Evolutionary conservation across 257 asterid genomes (phyloP).

Genomic region (Galeopsis tetrahit): DNA sequence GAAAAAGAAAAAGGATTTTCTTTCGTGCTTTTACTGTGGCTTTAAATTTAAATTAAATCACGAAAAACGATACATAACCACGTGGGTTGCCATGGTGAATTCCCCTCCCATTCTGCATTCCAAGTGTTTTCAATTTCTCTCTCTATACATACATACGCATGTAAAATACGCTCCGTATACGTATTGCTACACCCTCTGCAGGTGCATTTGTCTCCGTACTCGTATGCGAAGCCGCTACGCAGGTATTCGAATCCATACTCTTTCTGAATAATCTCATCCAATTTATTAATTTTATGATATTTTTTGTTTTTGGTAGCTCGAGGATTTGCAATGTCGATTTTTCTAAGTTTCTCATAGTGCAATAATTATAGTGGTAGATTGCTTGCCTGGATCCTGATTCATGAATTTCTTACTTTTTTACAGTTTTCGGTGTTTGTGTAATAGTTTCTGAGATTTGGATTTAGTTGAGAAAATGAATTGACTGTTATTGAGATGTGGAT

Average conservation of each 20-base stretch:
- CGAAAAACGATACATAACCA: not conserved
- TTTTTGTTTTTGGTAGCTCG: slow-evolving; percentile 11
- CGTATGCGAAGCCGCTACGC: slow-evolving; percentile 18
- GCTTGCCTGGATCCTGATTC: not conserved
- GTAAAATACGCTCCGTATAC: slow-evolving; percentile 4
- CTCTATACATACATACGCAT: slow-evolving; percentile 16
- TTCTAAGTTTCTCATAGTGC: not conserved
- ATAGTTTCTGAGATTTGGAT: slow-evolving; percentile 1
- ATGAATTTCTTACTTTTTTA: not conserved
- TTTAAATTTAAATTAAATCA: too few species aligned
- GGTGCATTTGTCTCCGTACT: not conserved
- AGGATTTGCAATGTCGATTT: not conserved
- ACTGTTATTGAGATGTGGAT: not conserved
- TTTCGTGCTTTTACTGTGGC: not conserved
- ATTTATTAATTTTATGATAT: not conserved
- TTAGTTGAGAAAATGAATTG: not conserved
- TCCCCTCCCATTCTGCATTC: not conserved
- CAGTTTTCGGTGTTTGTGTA: not conserved
- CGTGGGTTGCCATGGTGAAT: not conserved
- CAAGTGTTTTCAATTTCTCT: slow-evolving; percentile 6
- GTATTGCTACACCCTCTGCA: not conserved
- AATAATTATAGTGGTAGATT: not conserved
- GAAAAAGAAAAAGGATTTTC: not conserved
- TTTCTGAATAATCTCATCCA: not conserved
- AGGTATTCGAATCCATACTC: slow-evolving; percentile 25